A percentile compares a stretch with the other conserved stretches of the same genome.
Conservation (phyloP, 2,329 filamentous ascomycete genomes). For the Arthrobotrys entomopaga region DNA sequence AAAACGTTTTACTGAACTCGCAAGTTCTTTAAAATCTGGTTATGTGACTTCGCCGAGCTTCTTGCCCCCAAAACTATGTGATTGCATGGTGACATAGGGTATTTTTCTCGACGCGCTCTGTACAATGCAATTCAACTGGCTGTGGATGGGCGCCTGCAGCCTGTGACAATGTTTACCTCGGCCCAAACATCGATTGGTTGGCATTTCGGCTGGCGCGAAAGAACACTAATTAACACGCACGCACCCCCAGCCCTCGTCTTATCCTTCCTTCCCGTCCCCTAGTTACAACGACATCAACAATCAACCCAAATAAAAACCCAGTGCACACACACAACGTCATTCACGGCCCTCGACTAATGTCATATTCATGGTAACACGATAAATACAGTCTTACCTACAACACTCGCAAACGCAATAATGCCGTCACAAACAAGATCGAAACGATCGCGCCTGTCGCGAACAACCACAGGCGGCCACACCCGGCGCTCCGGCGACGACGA, state of each 20-base stretch:
- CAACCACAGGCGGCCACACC: slow-evolving; percentile 14
- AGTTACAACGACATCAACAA: slow-evolving; percentile 11
- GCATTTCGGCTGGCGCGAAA: slow-evolving; percentile 19
- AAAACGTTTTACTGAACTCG: background rate
- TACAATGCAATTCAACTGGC: no score
- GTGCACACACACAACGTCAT: no score
- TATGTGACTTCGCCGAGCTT: no score
- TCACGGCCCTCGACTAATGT: no score
- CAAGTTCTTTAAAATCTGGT: no score
- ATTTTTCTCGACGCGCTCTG: no score
- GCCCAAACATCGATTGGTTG: background rate
- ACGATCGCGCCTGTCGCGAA: slow-evolving; percentile 41
- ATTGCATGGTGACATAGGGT: background rate
- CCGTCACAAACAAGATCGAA: slow-evolving; percentile 39
- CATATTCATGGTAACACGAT: background rate
- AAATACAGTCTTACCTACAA: background rate
- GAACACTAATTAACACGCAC: slow-evolving; percentile 3
- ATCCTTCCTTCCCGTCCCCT: slow-evolving; percentile 6
- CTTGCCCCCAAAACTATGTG: no score
- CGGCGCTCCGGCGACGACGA: slow-evolving; percentile 58
- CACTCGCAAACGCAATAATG: background rate
- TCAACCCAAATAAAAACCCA: background rate
- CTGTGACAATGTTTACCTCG: slow-evolving; percentile 24
- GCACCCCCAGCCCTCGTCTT: background rate
- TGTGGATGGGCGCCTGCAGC: background rate